These are phyloP conservation scores for Colletotrichum agaves DNA, from an alignment of 2,329 filamentous ascomycete species.

Conservation along the genomic window DNA sequence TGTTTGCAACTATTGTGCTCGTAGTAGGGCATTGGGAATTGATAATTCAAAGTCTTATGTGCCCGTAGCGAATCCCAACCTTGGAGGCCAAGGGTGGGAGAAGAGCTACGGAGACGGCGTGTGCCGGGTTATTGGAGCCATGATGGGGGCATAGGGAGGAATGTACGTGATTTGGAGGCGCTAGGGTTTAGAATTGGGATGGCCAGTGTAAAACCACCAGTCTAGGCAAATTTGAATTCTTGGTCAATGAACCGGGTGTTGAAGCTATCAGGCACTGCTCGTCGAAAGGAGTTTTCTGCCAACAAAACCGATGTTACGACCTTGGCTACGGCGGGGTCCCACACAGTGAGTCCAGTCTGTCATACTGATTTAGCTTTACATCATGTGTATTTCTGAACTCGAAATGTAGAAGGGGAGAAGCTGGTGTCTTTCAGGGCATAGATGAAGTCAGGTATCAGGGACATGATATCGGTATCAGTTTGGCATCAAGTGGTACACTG, in stretches of 20 bases:
- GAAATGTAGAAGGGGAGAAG: too few relatives aligned
- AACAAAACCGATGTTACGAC: too few relatives aligned
- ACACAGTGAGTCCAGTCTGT: too few relatives aligned
- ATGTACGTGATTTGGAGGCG: constrained; percentile 34
- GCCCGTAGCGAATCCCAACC: background rate
- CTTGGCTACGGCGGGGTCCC: too few relatives aligned
- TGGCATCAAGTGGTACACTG: too few relatives aligned
- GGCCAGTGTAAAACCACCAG: constrained; percentile 37
- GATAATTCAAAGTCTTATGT: background rate
- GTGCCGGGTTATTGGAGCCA: constrained; percentile 3
- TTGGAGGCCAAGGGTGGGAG: constrained; percentile 4
- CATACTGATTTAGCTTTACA: too few relatives aligned
- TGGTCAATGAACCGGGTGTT: constrained; percentile 18
- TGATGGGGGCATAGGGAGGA: constrained; percentile 7
- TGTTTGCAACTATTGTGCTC: background rate
- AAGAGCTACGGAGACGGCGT: constrained; percentile 5
- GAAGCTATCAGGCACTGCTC: too few relatives aligned
- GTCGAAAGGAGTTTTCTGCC: too few relatives aligned
- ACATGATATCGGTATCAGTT: too few relatives aligned
- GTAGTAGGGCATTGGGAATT: background rate
- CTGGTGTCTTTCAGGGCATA: too few relatives aligned
- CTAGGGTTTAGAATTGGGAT: constrained; percentile 36
- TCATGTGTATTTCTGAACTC: too few relatives aligned
- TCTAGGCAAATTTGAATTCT: constrained; percentile 36
- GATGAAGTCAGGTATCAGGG: too few relatives aligned